Percentiles rank a stretch among this genome's conserved stretches.
Evolutionary conservation across 495 filamentous ascomycete genomes (phyloP).

Genomic region (Lasiosphaeriaceae sp.): DNA sequence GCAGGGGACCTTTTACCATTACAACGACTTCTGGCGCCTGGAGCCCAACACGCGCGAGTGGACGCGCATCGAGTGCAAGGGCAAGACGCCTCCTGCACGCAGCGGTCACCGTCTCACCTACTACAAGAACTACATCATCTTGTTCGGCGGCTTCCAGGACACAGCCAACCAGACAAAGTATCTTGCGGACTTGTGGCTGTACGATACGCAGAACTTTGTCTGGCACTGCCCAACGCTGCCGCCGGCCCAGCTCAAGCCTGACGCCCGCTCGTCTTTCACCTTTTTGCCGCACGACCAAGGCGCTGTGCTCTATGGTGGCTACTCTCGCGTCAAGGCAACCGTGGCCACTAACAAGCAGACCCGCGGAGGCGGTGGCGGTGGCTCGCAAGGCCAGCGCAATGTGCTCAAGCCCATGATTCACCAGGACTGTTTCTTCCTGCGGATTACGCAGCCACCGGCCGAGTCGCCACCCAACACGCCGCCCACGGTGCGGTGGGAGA

Average conservation of each 20-base stretch:
- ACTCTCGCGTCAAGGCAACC: constrained; percentile 79
- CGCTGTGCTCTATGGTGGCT: constrained; percentile 87
- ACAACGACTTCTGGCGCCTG: constrained; percentile 96
- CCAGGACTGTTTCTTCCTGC: constrained; percentile 90
- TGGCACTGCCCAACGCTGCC: constrained; percentile 74
- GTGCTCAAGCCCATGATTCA: constrained; percentile 82
- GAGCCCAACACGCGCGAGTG: constrained; percentile 81
- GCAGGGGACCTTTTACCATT: constrained; percentile 98
- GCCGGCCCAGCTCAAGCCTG: constrained; percentile 75
- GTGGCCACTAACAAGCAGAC: constrained; percentile 46
- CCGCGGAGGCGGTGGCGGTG: constrained; percentile 31
- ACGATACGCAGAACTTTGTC: constrained; percentile 60
- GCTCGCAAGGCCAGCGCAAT: constrained; percentile 55
- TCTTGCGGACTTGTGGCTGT: constrained; percentile 64
- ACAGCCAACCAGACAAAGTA: constrained; percentile 92
- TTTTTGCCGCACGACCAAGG: constrained; percentile 85
- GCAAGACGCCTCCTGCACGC: constrained; percentile 80
- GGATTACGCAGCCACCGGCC: constrained; percentile 65
- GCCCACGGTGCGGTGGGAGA: constrained; percentile 82
- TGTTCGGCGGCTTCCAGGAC: constrained; percentile 75
- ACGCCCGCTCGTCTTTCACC: constrained; percentile 84
- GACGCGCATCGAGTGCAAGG: constrained; percentile 82
- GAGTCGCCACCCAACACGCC: constrained; percentile 58
- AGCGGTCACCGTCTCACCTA: constrained; percentile 95
- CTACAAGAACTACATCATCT: constrained; percentile 61